These are phyloP conservation scores for Labyrinthula sp. DNA, from an alignment of 352 stramenopile genomes.

Conservation along the genomic window DNA sequence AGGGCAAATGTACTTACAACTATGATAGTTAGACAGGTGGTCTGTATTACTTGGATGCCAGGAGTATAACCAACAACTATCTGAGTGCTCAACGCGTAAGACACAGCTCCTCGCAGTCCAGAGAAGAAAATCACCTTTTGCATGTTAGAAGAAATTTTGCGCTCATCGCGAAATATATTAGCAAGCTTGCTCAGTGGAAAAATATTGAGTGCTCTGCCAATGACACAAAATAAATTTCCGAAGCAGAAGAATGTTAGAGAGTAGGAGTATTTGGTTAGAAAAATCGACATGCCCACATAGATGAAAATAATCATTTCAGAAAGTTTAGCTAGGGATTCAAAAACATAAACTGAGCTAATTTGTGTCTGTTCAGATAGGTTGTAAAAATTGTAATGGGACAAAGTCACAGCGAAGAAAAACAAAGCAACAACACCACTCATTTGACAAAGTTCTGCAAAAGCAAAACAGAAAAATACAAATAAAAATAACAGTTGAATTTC, in stretches of 20 bases:
- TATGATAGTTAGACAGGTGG: conserved; percentile 59
- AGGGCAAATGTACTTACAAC: conserved; percentile 88
- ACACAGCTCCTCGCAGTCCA: conserved; percentile 54
- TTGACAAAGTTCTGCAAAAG: conserved; percentile 47
- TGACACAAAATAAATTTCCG: conserved; percentile 54
- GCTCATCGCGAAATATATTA: conserved; percentile 42
- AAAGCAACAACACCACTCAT: conserved; percentile 62
- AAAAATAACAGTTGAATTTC: conserved; percentile 61
- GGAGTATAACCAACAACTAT: conserved; percentile 41
- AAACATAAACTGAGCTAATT: conserved; percentile 57
- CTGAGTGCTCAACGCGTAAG: conserved; percentile 70
- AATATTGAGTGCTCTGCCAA: conserved; percentile 68
- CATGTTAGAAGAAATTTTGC: conserved; percentile 57
- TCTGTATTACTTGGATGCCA: conserved; percentile 34
- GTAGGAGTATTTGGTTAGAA: conserved; percentile 43
- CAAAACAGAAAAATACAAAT: conserved; percentile 61
- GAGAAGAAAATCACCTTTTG: conserved; percentile 68
- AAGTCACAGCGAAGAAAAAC: conserved; percentile 59
- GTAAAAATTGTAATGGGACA: conserved; percentile 65
- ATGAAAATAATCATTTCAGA: conserved; percentile 63
- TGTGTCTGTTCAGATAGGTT: conserved; percentile 48
- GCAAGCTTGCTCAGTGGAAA: conserved; percentile 57
- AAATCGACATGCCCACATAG: conserved; percentile 63
- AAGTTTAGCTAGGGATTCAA: conserved; percentile 50
- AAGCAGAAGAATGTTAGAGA: conserved; percentile 36